phyloP scores from a whole-genome alignment of 2,329 filamentous ascomycete genomes.

The Alternaria consortialis region DNA sequence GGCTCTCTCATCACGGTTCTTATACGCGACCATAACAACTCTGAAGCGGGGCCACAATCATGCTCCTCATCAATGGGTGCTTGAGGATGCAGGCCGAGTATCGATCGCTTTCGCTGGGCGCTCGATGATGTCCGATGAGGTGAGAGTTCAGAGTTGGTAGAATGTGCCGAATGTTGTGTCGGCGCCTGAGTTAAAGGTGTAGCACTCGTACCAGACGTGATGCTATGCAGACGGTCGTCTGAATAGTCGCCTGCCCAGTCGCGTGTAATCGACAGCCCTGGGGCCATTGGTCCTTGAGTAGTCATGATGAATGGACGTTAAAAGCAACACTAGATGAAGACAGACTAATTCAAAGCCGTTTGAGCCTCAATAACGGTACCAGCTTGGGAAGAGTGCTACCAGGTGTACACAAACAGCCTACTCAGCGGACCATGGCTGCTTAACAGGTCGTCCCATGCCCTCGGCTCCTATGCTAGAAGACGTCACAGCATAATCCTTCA shows the following conservation, averaged over 20 bases:
- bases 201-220: slow-evolving; percentile 21
- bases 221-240: slow-evolving; percentile 15
- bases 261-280: slow-evolving; percentile 26
- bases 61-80: slow-evolving; percentile 55
- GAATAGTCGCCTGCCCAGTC: slow-evolving; percentile 31
- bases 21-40: slow-evolving; percentile 52
- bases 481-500: slow-evolving; percentile 19
- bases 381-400: background rate
- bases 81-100: slow-evolving; percentile 51
- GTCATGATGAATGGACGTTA: slow-evolving; percentile 8
- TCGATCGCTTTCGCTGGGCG: slow-evolving; percentile 33
- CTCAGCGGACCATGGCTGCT: slow-evolving; percentile 7
- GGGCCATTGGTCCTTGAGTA: slow-evolving; percentile 24
- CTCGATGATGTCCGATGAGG: slow-evolving; percentile 34
- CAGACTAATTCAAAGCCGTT: background rate
- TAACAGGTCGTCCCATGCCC: slow-evolving; percentile 8
- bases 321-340: background rate
- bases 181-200: slow-evolving; percentile 26
- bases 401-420: background rate
- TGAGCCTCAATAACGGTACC: background rate
- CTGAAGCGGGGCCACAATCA: slow-evolving; percentile 46
- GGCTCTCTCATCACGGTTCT: slow-evolving; percentile 53
- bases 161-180: slow-evolving; percentile 29
- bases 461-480: slow-evolving; percentile 14
- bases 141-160: slow-evolving; percentile 14